Percentiles rank a stretch among this genome's conserved stretches.
Evolutionary conservation across 352 stramenopile species (phyloP).

Genomic region (Blastocystis sp.): DNA sequence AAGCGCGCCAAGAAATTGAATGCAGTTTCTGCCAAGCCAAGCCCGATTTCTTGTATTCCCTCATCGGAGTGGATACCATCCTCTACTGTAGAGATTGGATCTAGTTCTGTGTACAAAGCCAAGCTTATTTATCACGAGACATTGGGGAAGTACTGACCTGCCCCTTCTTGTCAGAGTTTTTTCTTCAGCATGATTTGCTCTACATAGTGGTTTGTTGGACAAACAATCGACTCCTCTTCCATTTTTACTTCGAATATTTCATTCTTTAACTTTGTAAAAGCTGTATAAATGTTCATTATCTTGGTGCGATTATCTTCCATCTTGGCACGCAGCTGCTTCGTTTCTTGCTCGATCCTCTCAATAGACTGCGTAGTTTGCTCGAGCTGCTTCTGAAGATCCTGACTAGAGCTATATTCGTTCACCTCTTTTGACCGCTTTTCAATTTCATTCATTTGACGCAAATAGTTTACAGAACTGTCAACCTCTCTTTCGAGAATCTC

Average conservation of each 20-base stretch:
- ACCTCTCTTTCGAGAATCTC: constrained; percentile 1
- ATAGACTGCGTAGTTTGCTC: neutral
- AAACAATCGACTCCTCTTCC: neutral
- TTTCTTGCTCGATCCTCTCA: constrained; percentile 10
- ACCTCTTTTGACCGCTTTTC: neutral
- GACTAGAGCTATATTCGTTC: neutral
- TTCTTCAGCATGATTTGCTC: too few relatives aligned
- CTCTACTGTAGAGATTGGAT: neutral
- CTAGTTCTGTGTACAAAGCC: too few relatives aligned
- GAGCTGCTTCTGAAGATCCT: neutral
- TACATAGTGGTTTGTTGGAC: neutral
- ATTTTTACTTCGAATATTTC: neutral
- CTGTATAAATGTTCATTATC: neutral
- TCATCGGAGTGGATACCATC: neutral
- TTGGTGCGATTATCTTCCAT: neutral
- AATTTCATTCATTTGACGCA: constrained; percentile 45
- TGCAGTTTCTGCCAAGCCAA: neutral
- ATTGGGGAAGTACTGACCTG: too few relatives aligned
- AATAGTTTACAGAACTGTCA: neutral
- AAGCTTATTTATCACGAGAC: too few relatives aligned
- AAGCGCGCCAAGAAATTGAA: neutral
- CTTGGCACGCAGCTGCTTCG: neutral
- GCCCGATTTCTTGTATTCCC: neutral
- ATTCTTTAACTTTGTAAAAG: neutral
- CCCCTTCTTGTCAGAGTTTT: too few relatives aligned